Evolutionary conservation across 257 asterid species (phyloP).

Genomic region (Leptodermis oblonga): DNA sequence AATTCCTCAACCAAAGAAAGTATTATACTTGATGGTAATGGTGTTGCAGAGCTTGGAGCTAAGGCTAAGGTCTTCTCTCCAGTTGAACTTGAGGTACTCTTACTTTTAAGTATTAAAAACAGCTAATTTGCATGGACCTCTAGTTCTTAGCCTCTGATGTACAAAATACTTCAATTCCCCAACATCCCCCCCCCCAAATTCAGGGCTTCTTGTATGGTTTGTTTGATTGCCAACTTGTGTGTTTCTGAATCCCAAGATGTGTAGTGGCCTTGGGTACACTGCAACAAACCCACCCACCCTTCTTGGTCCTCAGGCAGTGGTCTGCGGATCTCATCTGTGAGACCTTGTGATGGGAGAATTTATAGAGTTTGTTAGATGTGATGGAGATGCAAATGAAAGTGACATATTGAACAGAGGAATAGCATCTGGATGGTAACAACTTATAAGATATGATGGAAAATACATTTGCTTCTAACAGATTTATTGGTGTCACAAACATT

Average conservation of each 20-base stretch:
- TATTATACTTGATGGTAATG: constrained; percentile 13
- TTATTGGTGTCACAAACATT: too few relatives aligned
- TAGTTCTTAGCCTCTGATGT: too few relatives aligned
- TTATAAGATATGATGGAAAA: not conserved
- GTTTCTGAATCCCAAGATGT: not conserved
- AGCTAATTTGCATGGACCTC: not conserved
- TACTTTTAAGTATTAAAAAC: not conserved
- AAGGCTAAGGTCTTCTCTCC: constrained; percentile 26
- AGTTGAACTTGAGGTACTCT: constrained; percentile 18
- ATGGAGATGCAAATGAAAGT: constrained; percentile 1
- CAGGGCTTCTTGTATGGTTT: not conserved
- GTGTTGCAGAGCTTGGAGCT: constrained; percentile 19
- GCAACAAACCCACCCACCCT: too few relatives aligned
- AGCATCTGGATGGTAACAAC: too few relatives aligned
- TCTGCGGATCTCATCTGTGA: not conserved
- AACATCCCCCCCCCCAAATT: not conserved
- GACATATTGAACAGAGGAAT: not conserved
- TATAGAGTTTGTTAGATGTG: not conserved
- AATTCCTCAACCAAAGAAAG: constrained; percentile 18
- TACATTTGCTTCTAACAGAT: too few relatives aligned
- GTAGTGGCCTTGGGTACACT: not conserved
- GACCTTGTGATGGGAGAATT: not conserved
- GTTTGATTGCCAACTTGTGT: not conserved
- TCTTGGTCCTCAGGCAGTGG: not conserved
- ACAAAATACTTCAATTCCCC: not conserved